Percentiles rank a stretch among this genome's conserved stretches.
These are phyloP conservation scores for Psidium guajava DNA, from an alignment of 345 rosid species.

Conservation along the genomic window DNA sequence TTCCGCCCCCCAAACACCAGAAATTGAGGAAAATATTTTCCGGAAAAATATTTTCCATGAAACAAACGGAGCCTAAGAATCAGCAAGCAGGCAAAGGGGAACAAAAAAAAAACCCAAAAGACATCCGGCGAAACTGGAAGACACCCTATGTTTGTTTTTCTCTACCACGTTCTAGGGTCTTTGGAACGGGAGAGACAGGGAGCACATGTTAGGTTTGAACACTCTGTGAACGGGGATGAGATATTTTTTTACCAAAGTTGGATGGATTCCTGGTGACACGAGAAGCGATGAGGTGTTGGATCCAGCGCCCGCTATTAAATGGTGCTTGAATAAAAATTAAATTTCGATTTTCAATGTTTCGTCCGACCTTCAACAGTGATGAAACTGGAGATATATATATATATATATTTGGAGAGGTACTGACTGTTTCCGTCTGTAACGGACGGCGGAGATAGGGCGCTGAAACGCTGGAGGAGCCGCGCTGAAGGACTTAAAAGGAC, in stretches of 20 bases:
- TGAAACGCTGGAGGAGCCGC: too few relatives aligned
- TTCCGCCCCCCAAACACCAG: too few relatives aligned
- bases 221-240: background rate
- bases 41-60: too few relatives aligned
- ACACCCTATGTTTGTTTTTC: background rate
- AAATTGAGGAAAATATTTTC: too few relatives aligned
- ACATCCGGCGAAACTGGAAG: background rate
- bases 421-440: too few relatives aligned
- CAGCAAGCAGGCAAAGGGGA: background rate
- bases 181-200: too few relatives aligned
- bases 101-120: background rate
- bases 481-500: too few relatives aligned
- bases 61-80: too few relatives aligned
- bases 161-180: background rate
- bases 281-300: background rate
- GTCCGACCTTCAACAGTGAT: background rate
- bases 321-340: background rate
- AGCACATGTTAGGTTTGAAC: background rate
- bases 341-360: background rate
- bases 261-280: too few relatives aligned
- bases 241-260: background rate
- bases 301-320: background rate
- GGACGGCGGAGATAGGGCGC: too few relatives aligned
- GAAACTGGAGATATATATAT: too few relatives aligned
- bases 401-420: too few relatives aligned